These are phyloP conservation scores for Daldinia loculata DNA, from an alignment of 495 filamentous ascomycete genomes.

Conservation along the genomic window DNA sequence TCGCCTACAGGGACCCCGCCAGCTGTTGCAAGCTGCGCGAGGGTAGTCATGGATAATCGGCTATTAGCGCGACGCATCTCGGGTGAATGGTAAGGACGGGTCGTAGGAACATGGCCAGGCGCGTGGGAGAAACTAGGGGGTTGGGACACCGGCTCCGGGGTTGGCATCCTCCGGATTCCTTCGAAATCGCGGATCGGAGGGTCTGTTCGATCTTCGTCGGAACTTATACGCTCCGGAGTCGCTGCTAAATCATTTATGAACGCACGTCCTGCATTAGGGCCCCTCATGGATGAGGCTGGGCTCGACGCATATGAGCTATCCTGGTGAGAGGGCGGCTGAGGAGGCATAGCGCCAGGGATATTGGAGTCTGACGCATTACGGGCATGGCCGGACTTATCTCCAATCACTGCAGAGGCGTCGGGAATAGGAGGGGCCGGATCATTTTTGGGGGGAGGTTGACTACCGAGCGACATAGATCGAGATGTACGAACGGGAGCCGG, in stretches of 20 bases:
- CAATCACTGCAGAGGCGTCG: slow-evolving; percentile 60
- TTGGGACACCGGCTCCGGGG: slow-evolving; percentile 74
- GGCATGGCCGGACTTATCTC: slow-evolving; percentile 43
- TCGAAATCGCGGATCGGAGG: slow-evolving; percentile 56
- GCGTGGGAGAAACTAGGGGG: slow-evolving; percentile 81
- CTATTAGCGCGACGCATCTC: slow-evolving; percentile 80
- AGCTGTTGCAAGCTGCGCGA: slow-evolving; percentile 77
- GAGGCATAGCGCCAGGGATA: slow-evolving; percentile 57
- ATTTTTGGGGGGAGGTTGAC: slow-evolving; percentile 53
- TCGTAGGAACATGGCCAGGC: slow-evolving; percentile 70
- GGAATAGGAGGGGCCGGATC: slow-evolving; percentile 56
- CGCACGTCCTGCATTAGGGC: slow-evolving; percentile 44
- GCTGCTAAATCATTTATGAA: slow-evolving; percentile 53
- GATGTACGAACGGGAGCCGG: slow-evolving; percentile 62
- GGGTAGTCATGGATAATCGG: slow-evolving; percentile 80
- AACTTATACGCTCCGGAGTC: slow-evolving; percentile 65
- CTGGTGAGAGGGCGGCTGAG: slow-evolving; percentile 28
- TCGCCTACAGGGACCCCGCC: slow-evolving; percentile 55
- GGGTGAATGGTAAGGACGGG: slow-evolving; percentile 73
- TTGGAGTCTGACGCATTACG: slow-evolving; percentile 52
- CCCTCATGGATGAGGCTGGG: slow-evolving; percentile 34
- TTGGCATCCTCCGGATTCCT: slow-evolving; percentile 63
- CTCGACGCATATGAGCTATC: slow-evolving; percentile 34
- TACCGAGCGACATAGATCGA: slow-evolving; percentile 57
- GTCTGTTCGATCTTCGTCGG: slow-evolving; percentile 60